These are phyloP conservation scores for Plicaturopsis crispa DNA, from an alignment of 768 basidiomycete species.

Conservation along the genomic window DNA sequence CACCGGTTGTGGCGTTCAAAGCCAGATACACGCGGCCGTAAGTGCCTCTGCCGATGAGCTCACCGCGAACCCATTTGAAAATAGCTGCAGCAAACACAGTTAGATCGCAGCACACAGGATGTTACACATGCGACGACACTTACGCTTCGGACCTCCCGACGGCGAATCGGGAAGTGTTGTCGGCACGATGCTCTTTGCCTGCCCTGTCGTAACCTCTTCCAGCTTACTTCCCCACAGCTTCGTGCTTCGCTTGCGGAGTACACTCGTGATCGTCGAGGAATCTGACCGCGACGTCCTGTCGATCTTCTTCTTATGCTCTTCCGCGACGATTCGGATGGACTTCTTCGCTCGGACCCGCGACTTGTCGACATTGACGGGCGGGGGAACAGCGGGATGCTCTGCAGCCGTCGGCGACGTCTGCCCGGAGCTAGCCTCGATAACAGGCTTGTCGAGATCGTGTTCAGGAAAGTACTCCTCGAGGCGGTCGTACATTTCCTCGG, in stretches of 20 bases:
- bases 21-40: constrained; percentile 96
- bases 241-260: constrained; percentile 77
- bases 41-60: constrained; percentile 94
- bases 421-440: constrained; percentile 80
- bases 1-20: constrained; percentile 91
- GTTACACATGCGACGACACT: constrained; percentile 21
- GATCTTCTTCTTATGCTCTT: constrained; percentile 74
- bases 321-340: constrained; percentile 88
- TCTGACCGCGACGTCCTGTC: constrained; percentile 64
- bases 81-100: constrained; percentile 49
- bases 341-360: constrained; percentile 64
- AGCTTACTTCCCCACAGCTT: constrained; percentile 93
- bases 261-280: constrained; percentile 33
- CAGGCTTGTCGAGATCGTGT: constrained; percentile 92
- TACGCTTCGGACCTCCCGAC: constrained; percentile 60
- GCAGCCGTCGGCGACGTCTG: constrained; percentile 68
- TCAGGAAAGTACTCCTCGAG: constrained; percentile 94
- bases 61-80: constrained; percentile 98
- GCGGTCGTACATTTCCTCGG: constrained; percentile 89
- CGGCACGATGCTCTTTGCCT: constrained; percentile 39
- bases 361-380: constrained; percentile 20
- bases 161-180: constrained; percentile 49
- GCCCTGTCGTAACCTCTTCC: constrained; percentile 85
- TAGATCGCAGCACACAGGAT: constrained; percentile 13
- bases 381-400: constrained; percentile 37